Evolutionary conservation across 306 rosid genomes (phyloP).

Genomic region (Vicia villosa): DNA sequence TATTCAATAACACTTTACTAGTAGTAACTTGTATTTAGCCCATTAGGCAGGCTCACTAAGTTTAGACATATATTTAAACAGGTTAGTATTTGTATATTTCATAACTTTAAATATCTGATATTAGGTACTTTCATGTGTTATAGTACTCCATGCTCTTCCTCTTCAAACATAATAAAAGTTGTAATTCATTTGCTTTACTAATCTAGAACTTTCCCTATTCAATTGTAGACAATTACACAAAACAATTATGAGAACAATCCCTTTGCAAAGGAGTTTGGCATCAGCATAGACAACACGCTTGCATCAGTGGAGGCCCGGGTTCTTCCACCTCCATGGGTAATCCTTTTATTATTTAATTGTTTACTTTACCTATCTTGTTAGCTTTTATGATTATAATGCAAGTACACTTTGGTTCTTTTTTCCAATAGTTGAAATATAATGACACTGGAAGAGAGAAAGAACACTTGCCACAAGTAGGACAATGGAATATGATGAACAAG

Average conservation of each 20-base stretch:
- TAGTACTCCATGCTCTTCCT: neutral
- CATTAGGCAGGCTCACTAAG: too few species aligned
- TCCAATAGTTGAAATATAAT: slow-evolving; percentile 38
- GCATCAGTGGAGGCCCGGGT: slow-evolving; percentile 47
- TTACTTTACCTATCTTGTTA: neutral
- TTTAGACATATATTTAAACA: too few species aligned
- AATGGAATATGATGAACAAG: slow-evolving; percentile 58
- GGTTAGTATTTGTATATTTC: too few species aligned
- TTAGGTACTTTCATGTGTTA: neutral
- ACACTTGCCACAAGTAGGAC: slow-evolving; percentile 47
- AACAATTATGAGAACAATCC: slow-evolving; percentile 44
- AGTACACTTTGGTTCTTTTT: neutral
- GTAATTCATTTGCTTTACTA: neutral
- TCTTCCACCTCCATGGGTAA: slow-evolving; percentile 49
- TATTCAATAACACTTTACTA: too few species aligned
- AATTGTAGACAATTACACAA: slow-evolving; percentile 40
- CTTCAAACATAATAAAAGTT: neutral
- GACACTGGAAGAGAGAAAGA: slow-evolving; percentile 48
- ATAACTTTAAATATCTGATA: too few species aligned
- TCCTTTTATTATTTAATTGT: neutral
- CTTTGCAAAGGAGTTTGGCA: slow-evolving; percentile 51
- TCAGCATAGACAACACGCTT: slow-evolving; percentile 43
- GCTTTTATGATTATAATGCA: neutral
- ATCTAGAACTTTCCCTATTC: slow-evolving; percentile 15
- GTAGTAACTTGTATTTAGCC: too few species aligned